Percentiles rank a stretch among this genome's conserved stretches.
Evolutionary conservation across 768 basidiomycete genomes (phyloP).

Genomic region (Gloeopeniophorella convolvens): DNA sequence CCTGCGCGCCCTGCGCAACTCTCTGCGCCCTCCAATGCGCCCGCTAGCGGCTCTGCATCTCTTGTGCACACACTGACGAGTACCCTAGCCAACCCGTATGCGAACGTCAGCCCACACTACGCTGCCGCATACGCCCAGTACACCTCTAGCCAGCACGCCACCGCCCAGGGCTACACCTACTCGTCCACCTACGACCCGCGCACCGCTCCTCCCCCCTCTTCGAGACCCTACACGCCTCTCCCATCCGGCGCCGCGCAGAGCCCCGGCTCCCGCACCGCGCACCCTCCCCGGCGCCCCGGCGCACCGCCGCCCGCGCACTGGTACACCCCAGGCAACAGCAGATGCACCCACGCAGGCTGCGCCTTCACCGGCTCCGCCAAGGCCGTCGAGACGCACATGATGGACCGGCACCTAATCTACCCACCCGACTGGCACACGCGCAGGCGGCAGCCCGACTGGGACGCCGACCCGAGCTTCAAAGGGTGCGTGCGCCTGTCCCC

Average conservation of each 20-base stretch:
- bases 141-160: conserved; percentile 21
- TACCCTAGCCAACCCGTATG: conserved; percentile 28
- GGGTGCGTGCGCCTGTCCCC: conserved; percentile 41
- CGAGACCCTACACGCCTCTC: conserved; percentile 6
- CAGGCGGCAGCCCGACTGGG: conserved; percentile 59
- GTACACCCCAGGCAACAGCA: conserved; percentile 56
- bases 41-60: not conserved
- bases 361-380: conserved; percentile 63
- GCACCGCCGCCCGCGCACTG: conserved; percentile 28
- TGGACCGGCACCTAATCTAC: conserved; percentile 85
- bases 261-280: not conserved
- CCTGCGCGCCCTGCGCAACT: too few species aligned
- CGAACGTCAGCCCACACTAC: conserved; percentile 26
- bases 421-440: conserved; percentile 64
- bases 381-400: conserved; percentile 72
- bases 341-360: conserved; percentile 62
- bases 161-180: conserved; percentile 29
- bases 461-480: conserved; percentile 75
- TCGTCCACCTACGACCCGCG: conserved; percentile 29
- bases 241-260: not conserved
- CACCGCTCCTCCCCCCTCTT: not conserved
- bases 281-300: conserved; percentile 4
- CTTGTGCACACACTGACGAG: conserved; percentile 24
- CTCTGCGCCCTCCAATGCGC: not conserved
- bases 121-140: conserved; percentile 27